Conservation (phyloP, 2,329 filamentous ascomycete species). For the Hypocreales sp. region DNA sequence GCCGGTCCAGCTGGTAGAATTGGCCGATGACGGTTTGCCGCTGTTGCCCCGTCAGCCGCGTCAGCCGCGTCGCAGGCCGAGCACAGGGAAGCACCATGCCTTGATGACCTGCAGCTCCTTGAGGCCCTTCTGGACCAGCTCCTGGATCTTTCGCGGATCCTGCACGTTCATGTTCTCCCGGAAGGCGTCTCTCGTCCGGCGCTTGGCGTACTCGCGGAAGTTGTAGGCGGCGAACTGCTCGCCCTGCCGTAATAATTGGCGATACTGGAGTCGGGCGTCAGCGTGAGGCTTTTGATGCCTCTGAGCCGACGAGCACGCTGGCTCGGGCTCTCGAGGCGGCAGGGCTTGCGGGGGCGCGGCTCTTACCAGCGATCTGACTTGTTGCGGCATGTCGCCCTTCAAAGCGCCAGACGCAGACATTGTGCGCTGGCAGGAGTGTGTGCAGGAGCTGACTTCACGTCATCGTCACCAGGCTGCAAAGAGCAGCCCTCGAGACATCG, state of each 20-base stretch:
- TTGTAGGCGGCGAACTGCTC: constrained; percentile 88
- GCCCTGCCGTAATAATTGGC: constrained; percentile 75
- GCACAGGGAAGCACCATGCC: constrained; percentile 33
- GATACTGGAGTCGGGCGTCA: too few relatives aligned
- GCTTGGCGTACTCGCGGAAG: constrained; percentile 90
- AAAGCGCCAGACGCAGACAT: constrained; percentile 23
- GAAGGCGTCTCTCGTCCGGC: constrained; percentile 83
- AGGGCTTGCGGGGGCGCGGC: too few relatives aligned
- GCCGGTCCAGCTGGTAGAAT: constrained; percentile 80
- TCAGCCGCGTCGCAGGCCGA: constrained; percentile 2
- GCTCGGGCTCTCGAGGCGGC: too few relatives aligned
- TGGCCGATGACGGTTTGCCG: constrained; percentile 90
- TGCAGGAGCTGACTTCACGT: too few relatives aligned
- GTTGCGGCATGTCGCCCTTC: constrained; percentile 39
- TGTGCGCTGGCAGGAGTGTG: constrained; percentile 5
- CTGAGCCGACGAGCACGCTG: too few relatives aligned
- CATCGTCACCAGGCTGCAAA: too few relatives aligned
- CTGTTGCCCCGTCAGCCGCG: constrained; percentile 29
- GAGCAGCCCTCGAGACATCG: too few relatives aligned
- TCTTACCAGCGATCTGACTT: constrained; percentile 39
- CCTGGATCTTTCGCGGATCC: constrained; percentile 67
- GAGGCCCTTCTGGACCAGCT: constrained; percentile 75
- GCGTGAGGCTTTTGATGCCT: too few relatives aligned
- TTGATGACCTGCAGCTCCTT: constrained; percentile 82
- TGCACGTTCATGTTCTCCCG: constrained; percentile 59